phyloP scores from a whole-genome alignment of 225 moss, liverwort and hornwort species.

The Marchantia polymorpha region DNA sequence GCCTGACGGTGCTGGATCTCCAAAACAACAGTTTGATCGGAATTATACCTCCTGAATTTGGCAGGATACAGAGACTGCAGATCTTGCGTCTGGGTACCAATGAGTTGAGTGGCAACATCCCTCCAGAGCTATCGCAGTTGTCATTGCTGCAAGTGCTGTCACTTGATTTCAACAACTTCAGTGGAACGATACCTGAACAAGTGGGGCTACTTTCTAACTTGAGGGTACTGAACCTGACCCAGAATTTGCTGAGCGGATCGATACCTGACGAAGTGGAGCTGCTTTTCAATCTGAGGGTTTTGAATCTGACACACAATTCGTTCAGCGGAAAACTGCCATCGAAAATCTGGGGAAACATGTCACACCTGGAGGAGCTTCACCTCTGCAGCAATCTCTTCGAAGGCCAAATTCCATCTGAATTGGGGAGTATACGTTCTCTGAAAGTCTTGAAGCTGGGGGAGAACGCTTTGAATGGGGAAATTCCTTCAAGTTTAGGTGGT shows the following conservation, averaged over 20 bases:
- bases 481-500: conserved; percentile 21
- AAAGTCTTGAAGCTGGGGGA: conserved; percentile 11
- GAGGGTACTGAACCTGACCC: not conserved
- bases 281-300: not conserved
- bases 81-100: not conserved
- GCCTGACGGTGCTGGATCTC: conserved; percentile 10
- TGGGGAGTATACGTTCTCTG: conserved; percentile 3
- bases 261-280: not conserved
- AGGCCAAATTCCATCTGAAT: conserved; percentile 12
- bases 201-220: not conserved
- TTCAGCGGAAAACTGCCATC: conserved; percentile 1
- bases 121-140: not conserved
- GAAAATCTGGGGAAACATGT: conserved; percentile 8
- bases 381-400: conserved; percentile 9
- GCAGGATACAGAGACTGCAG: not conserved
- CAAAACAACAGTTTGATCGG: not conserved
- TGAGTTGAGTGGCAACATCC: not conserved
- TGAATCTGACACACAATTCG: not conserved
- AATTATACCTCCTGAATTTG: not conserved
- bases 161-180: not conserved
- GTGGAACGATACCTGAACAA: conserved; percentile 1
- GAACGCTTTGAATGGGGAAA: conserved; percentile 15
- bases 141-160: not conserved
- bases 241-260: not conserved
- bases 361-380: conserved; percentile 5